These are phyloP conservation scores for Zasmidium citrigriseum DNA, from an alignment of 2,329 filamentous ascomycete genomes.

Conservation along the genomic window DNA sequence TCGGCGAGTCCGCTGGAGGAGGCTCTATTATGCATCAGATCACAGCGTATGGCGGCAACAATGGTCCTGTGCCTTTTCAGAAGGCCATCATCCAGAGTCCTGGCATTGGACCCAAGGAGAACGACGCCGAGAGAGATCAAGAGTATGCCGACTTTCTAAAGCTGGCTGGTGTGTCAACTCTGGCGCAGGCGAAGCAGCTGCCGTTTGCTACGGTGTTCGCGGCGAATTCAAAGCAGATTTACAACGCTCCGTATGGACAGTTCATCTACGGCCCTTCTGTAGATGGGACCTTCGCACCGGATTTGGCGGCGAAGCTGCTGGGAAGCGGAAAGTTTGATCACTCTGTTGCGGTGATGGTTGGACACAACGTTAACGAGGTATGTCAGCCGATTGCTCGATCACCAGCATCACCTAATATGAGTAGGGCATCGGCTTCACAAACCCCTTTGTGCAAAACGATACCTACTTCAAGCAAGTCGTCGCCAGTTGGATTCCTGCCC, in stretches of 20 bases:
- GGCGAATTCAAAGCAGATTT: slow-evolving; percentile 48
- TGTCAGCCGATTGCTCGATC: not conserved
- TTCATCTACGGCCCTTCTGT: slow-evolving; percentile 48
- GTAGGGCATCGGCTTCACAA: slow-evolving; percentile 44
- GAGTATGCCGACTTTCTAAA: slow-evolving; percentile 42
- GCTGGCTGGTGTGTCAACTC: slow-evolving; percentile 44
- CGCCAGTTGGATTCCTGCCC: slow-evolving; percentile 28
- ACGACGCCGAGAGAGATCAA: slow-evolving; percentile 40
- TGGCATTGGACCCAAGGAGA: slow-evolving; percentile 42
- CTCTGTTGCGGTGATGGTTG: slow-evolving; percentile 45
- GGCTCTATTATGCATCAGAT: slow-evolving; percentile 59
- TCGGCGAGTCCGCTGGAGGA: slow-evolving; percentile 55
- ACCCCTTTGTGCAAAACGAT: slow-evolving; percentile 38
- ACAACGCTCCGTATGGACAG: slow-evolving; percentile 42
- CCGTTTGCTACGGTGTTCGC: slow-evolving; percentile 41
- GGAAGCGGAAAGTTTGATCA: slow-evolving; percentile 47
- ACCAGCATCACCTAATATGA: not conserved
- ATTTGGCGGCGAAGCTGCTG: slow-evolving; percentile 48
- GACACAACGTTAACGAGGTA: slow-evolving; percentile 47
- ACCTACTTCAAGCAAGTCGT: slow-evolving; percentile 33
- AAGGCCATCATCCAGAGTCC: slow-evolving; percentile 51
- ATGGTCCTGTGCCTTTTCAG: slow-evolving; percentile 45
- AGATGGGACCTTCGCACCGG: slow-evolving; percentile 52
- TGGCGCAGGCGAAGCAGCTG: slow-evolving; percentile 47
- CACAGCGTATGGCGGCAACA: slow-evolving; percentile 48